These are phyloP conservation scores for Penicillium occitanis DNA, from an alignment of 2,329 filamentous ascomycete species.

Conservation along the genomic window DNA sequence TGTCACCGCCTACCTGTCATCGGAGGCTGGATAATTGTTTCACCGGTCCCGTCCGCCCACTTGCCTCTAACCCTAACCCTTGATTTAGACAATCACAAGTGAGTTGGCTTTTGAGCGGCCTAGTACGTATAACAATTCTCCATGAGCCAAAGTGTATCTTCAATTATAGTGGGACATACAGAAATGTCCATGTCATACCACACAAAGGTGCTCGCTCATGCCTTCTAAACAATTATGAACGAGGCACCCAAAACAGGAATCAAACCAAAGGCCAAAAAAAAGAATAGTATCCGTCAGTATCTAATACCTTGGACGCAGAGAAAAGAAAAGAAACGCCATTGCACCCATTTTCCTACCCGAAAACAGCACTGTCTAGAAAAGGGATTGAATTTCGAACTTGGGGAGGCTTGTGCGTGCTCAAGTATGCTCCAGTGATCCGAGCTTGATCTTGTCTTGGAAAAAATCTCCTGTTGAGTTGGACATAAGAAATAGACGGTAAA, in stretches of 20 bases:
- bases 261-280: slow-evolving; percentile 21
- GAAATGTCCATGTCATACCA: slow-evolving; percentile 1
- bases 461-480: not conserved
- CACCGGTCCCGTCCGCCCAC: not conserved
- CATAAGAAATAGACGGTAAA: slow-evolving; percentile 17
- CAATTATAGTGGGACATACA: slow-evolving; percentile 9
- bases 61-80: not conserved
- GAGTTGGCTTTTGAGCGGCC: not conserved
- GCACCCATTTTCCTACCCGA: slow-evolving; percentile 21
- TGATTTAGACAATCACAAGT: not conserved
- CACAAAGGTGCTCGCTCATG: not conserved
- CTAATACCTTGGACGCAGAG: slow-evolving; percentile 13
- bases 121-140: not conserved
- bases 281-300: slow-evolving; percentile 32
- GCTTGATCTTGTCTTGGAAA: slow-evolving; percentile 4
- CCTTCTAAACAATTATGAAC: slow-evolving; percentile 7
- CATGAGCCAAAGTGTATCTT: not conserved
- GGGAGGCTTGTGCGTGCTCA: not conserved
- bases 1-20: slow-evolving; percentile 9
- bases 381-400: slow-evolving; percentile 8
- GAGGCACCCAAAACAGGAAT: not conserved
- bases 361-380: slow-evolving; percentile 21
- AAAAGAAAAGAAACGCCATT: slow-evolving; percentile 16
- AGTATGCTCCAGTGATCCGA: slow-evolving; percentile 17
- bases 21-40: slow-evolving; percentile 3